phyloP scores from a whole-genome alignment of 2,329 filamentous ascomycete genomes.

The Hypoxylon sp. region DNA sequence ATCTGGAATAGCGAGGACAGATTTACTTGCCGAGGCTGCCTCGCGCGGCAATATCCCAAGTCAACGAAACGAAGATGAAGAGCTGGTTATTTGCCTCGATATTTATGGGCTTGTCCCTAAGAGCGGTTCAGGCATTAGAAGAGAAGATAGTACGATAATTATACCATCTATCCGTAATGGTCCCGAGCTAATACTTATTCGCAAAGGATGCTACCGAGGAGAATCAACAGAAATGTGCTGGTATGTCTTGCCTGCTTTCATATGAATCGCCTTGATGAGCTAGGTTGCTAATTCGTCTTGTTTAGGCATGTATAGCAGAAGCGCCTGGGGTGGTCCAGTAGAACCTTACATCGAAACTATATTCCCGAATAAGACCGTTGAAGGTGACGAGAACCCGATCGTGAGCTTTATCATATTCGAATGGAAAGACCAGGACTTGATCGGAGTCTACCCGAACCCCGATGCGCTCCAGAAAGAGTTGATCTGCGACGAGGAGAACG shows the following conservation, averaged over 20 bases:
- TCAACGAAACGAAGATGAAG: constrained; percentile 64
- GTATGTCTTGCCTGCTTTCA: constrained; percentile 55
- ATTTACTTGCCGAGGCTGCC: constrained; percentile 51
- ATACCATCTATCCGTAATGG: constrained; percentile 9
- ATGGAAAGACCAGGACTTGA: constrained; percentile 86
- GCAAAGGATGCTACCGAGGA: constrained; percentile 80
- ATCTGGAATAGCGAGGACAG: constrained; percentile 42
- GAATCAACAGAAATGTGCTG: constrained; percentile 84
- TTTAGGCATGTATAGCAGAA: constrained; percentile 92
- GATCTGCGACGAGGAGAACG: constrained; percentile 82
- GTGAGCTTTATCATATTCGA: constrained; percentile 94
- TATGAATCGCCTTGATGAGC: constrained; percentile 10
- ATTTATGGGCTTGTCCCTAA: constrained; percentile 68
- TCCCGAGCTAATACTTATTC: constrained; percentile 34
- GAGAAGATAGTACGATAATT: constrained; percentile 66
- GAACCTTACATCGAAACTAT: constrained; percentile 92
- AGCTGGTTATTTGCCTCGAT: constrained; percentile 66
- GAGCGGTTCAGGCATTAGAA: constrained; percentile 71
- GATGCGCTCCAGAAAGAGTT: constrained; percentile 72
- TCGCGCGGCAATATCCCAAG: constrained; percentile 47
- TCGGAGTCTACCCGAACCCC: constrained; percentile 76
- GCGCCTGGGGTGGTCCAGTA: constrained; percentile 87
- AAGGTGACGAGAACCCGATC: constrained; percentile 77
- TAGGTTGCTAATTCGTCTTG: constrained; percentile 34
- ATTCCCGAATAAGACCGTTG: constrained; percentile 75